Evolutionary conservation across 352 stramenopile species (phyloP), one percentile per base, ranked within the genome.

Genomic region (Globisporangium lucens): DNA sequence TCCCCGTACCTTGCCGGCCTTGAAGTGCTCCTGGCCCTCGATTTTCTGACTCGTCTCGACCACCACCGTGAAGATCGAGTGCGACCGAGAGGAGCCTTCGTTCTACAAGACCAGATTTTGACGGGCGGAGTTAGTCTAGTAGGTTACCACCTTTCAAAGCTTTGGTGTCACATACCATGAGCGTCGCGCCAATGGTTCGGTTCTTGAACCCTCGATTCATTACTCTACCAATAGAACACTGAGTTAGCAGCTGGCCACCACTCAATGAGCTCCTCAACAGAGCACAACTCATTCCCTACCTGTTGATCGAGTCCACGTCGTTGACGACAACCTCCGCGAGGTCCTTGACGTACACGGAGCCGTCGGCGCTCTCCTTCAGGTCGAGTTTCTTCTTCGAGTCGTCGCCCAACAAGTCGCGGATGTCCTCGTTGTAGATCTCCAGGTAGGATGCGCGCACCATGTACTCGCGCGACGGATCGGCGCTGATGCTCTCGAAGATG

Each of bases 381-480:
- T 92, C 77, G 62, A 96, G 71, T 73, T 87, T 87, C 69, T 95
- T 87, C 74, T 94, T 89, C 24, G 78, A 53, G 71, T 90, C 80
- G 55, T 97, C 85, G 12, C 60, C 70, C 10, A 98, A 79, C 17
- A 98, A 70, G 70, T 98, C 95, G 24, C 88, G 82, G 57, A 98
- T 97, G 61, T 96, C 89, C 64, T 98, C 94, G 66, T 98, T 98
- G 83, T 98, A 98, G 57, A 98, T 98, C 70, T 98, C 94, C 24
- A 98, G 77, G 73, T 97, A 98, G 55, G 89, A 98, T 41, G 83
- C 87, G 58, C 87, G 81, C 7, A 93, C 84, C 87, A 93, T 94
- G 67, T 95, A 93, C 60, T 95, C 85, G 10, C 76, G 74, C 5
- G 70, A 79, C 9, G 75, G 75, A 47, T 95, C 85, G 24, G 85